These are phyloP conservation scores for Acanthochlamys bracteata DNA, from an alignment of 106 monocot species.

Conservation along the genomic window DNA sequence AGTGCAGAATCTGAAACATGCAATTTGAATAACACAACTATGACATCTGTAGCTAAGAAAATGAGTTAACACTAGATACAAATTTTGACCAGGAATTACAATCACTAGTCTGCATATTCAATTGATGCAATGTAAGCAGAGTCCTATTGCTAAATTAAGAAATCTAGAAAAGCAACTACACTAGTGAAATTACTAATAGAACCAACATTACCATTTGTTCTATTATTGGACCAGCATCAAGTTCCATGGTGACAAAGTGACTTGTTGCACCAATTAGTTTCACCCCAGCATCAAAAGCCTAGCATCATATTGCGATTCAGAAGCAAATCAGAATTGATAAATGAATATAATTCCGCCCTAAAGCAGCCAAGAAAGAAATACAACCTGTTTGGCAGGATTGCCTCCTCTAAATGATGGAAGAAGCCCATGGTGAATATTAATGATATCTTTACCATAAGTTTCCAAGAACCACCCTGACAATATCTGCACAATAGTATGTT, in stretches of 20 bases:
- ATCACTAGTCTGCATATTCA: no score
- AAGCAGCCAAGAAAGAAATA: not conserved
- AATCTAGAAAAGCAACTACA: not conserved
- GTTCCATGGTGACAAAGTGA: constrained; percentile 85
- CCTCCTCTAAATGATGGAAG: constrained; percentile 97
- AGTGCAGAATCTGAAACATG: no score
- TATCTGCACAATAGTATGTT: constrained; percentile 25
- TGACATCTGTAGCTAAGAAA: no score
- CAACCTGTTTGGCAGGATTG: constrained; percentile 76
- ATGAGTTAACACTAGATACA: no score
- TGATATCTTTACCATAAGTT: constrained; percentile 80
- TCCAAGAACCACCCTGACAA: constrained; percentile 65
- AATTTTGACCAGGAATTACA: no score
- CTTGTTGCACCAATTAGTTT: constrained; percentile 93
- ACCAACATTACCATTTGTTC: constrained; percentile 72
- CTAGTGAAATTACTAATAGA: not conserved
- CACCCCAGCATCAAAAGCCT: constrained; percentile 95
- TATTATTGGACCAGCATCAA: constrained; percentile 89
- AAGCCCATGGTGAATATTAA: constrained; percentile 99
- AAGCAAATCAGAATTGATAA: not conserved
- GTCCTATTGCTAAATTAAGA: not conserved
- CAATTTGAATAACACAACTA: no score
- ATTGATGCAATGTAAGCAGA: no score
- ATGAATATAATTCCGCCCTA: not conserved
- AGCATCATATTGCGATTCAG: constrained; percentile 5